Evolutionary conservation across 1,284 basidiomycete species (phyloP), one percentile per base, ranked within the genome.

Genomic region (Hypsizygus ulmarius): DNA sequence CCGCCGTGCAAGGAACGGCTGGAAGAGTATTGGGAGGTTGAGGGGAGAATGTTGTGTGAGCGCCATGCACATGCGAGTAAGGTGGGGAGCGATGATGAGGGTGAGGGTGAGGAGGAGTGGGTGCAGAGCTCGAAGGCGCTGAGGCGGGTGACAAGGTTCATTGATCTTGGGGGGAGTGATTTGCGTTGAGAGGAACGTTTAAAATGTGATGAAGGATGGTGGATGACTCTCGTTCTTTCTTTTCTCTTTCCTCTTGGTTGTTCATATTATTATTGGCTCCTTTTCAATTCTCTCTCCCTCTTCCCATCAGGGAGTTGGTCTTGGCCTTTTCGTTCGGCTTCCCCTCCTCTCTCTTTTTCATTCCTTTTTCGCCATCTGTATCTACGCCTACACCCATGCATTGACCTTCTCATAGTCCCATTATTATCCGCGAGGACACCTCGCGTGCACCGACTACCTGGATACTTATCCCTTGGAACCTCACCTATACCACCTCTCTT

Each of bases 11-110:
- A 65, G 36, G 78, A 81, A 63, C 67, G 69, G 53, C 67, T 90
- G 48, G 75, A 75, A 55, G 91, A 93, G 62, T 94, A 94, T 61
- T 94, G 87, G 81, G 91, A 93, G 63, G 75, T 92, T 10, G 87
- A 86, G 44, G 86, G 87, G 7, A 71, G 78, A 61, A 88, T 91
- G 80, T 70, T 88, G 47, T 94, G 92, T 63, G 90, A 93, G 67
- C 69, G 74, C 44, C 91, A 94, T 66, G 85, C 77, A 39, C 59
- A 67, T 21, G 62, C 66, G 25, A 56, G 56, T 52, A 45, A 60
- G 54, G 52, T 50, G 21, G 60, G 57, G 27, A 56, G 62, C 51
- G 65, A 62, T n/a, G 65, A 64, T 14, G 63, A 68, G 47, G 63
- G 60, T 52, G 69, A 55, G 38, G 50, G 41, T 34, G 65, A 56